Evolutionary conservation across 148 eudicot genomes (phyloP), one percentile per base, ranked within the genome.

Genomic region (Arbutus unedo): DNA sequence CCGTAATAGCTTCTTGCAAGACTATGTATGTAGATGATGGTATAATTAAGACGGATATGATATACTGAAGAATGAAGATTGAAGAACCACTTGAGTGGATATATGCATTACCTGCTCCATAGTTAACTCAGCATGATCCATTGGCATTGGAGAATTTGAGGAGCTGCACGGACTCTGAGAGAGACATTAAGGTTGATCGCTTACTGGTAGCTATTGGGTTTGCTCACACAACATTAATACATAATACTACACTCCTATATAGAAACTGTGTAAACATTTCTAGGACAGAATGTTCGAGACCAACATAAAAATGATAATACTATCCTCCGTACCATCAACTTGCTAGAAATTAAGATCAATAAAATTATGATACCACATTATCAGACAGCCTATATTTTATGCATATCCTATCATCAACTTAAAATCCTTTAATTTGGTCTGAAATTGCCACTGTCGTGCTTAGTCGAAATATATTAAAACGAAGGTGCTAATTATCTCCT

Each of bases 81-180:
- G 38, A 2, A 59, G 21, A 44, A 10, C 11, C 13, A 10, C 13
- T 16, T 43, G 64, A 56, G 60, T 56, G 60, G 16, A 16, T 16
- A 56, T 56, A 56, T 15, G 18, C 60, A 56, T 56, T 56, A 56
- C 92, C 91, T 90, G 91, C 31, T 87, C 90, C 76, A 85, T 84
- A 85, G 82, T 82, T 57, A 90, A 85, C 74, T 89, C 92, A 78
- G 92, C 92, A 9, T 89, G 92, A 84, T 90, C 92, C 81, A 77
- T 84, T 80, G 91, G 57, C 91, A 89, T 87, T 75, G 91, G 41
- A 51, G 43, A 49, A 68, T 50, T 23, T 50, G 66, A 77, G 80
- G 44, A 77, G 47, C 64, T 54, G 48, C 62, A 55, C 85, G 38
- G 23, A 51, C 2, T 23, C 18, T 13, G 59, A 23, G 19, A 68